Evolutionary conservation across 1,284 basidiomycete genomes (phyloP).

Genomic region (Pisolithus thermaeus): DNA sequence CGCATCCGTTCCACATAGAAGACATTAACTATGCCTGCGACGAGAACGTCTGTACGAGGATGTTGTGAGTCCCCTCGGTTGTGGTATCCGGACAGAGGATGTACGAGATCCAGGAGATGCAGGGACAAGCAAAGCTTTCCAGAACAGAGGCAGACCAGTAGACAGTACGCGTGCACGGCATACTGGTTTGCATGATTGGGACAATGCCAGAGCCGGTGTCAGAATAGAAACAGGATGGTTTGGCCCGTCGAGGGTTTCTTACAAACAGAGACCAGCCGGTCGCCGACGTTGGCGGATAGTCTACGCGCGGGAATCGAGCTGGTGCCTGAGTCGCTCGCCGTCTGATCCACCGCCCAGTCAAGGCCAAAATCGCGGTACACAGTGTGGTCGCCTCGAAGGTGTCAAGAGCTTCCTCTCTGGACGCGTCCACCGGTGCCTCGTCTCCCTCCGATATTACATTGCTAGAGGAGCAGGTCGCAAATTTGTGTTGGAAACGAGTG

Average conservation of each 20-base stretch:
- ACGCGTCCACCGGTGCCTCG: too few species aligned
- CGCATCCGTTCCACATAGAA: conserved; percentile 59
- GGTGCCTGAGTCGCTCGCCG: too few species aligned
- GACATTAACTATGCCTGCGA: conserved; percentile 58
- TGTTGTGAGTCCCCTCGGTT: conserved; percentile 5
- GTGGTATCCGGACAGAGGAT: too few species aligned
- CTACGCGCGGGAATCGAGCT: too few species aligned
- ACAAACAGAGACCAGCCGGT: conserved; percentile 16
- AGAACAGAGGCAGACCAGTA: conserved; percentile 52
- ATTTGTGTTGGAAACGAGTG: too few species aligned
- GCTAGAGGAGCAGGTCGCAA: too few species aligned
- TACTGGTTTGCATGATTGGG: conserved; percentile 11
- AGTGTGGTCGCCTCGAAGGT: too few species aligned
- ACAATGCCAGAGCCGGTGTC: conserved; percentile 16
- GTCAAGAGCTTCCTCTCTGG: too few species aligned
- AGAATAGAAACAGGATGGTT: conserved; percentile 14
- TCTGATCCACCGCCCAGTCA: too few species aligned
- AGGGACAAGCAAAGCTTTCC: conserved; percentile 56
- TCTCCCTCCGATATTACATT: too few species aligned
- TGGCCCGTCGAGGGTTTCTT: conserved; percentile 11
- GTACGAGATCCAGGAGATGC: background rate
- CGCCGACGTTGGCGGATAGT: conserved; percentile 23
- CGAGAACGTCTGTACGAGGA: conserved; percentile 45
- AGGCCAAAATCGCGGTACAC: too few species aligned
- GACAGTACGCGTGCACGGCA: conserved; percentile 27